These are phyloP conservation scores for Ammopiptanthus mongolicus DNA, from an alignment of 306 rosid genomes.

Conservation along the genomic window DNA sequence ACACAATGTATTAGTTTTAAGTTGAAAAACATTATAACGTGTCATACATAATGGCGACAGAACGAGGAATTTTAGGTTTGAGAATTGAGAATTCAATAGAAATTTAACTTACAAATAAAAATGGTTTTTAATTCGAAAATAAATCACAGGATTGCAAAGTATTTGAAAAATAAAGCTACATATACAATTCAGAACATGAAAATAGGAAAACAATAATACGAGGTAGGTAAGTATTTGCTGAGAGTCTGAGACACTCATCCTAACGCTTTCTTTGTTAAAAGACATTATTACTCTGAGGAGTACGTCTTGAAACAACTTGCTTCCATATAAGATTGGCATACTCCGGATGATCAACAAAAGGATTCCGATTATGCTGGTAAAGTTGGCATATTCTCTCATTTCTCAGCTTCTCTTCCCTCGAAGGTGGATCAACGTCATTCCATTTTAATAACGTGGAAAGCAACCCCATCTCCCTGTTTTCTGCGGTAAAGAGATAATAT, in stretches of 20 bases:
- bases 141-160: no score
- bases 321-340: conserved; percentile 59
- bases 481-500: conserved; percentile 20
- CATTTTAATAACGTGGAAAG: conserved; percentile 63
- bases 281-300: neutral
- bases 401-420: conserved; percentile 68
- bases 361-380: conserved; percentile 73
- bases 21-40: no score
- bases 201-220: no score
- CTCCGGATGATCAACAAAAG: conserved; percentile 70
- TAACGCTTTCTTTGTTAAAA: neutral
- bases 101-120: no score
- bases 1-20: no score
- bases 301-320: neutral
- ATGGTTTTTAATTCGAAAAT: no score
- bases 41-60: no score
- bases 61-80: no score
- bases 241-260: neutral
- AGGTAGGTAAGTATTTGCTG: neutral
- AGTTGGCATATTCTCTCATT: conserved; percentile 70
- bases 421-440: conserved; percentile 73
- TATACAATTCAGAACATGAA: no score
- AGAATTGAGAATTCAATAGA: no score
- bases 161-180: no score
- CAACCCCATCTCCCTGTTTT: conserved; percentile 63